Conservation (phyloP, 2,329 filamentous ascomycete genomes). For the Verticillium dahliae region DNA sequence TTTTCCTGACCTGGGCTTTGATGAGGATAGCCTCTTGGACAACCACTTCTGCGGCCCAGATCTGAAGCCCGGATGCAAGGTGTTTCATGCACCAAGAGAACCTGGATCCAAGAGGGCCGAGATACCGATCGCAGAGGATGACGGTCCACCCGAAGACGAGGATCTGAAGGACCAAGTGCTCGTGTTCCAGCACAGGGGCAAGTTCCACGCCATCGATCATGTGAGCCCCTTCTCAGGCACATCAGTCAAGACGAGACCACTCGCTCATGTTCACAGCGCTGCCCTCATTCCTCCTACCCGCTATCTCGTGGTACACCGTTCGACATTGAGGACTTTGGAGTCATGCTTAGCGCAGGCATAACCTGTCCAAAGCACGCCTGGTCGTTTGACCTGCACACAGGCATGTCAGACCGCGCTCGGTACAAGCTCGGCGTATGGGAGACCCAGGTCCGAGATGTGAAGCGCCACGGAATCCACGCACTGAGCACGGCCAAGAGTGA, state of each 20-base stretch:
- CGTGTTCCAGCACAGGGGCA: conserved; percentile 56
- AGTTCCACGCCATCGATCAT: conserved; percentile 63
- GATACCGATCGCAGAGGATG: conserved; percentile 26
- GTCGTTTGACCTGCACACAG: conserved; percentile 64
- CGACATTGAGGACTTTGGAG: conserved; percentile 68
- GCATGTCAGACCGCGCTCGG: conserved; percentile 52
- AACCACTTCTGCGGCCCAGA: conserved; percentile 27
- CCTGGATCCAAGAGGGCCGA: conserved; percentile 28
- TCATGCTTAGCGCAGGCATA: conserved; percentile 55
- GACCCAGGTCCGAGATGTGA: conserved; percentile 40
- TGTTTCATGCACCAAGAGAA: conserved; percentile 42
- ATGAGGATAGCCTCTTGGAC: conserved; percentile 29
- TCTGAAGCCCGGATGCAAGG: conserved; percentile 51
- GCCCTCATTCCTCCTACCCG: conserved; percentile 61
- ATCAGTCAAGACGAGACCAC: too few relatives aligned
- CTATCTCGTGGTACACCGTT: conserved; percentile 57
- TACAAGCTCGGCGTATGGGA: conserved; percentile 61
- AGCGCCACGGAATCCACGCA: not conserved
- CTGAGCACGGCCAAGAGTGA: not conserved
- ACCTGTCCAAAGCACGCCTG: conserved; percentile 64
- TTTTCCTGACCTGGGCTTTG: conserved; percentile 44
- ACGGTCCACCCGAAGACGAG: conserved; percentile 18
- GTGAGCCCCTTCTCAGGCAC: conserved; percentile 34
- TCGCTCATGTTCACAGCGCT: conserved; percentile 37
- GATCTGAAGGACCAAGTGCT: conserved; percentile 54